phyloP scores from a whole-genome alignment of 306 rosid genomes.

The Cucumis hystrix region DNA sequence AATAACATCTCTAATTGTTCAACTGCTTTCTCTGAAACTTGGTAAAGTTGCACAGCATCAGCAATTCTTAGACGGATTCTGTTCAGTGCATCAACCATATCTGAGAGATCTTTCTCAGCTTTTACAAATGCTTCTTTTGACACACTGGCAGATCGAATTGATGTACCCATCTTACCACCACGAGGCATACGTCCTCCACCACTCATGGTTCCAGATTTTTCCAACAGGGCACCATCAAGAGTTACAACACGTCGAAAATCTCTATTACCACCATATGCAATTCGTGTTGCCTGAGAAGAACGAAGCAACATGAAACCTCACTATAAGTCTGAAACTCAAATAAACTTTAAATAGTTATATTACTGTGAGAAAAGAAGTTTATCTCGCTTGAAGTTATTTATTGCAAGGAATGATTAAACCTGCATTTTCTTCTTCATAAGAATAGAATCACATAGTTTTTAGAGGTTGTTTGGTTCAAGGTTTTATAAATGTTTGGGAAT shows the following conservation, averaged over 20 bases:
- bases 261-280: constrained; percentile 52
- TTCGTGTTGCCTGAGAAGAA: constrained; percentile 60
- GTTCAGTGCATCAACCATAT: constrained; percentile 34
- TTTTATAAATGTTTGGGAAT: no score
- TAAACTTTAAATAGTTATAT: not conserved
- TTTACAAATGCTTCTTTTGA: constrained; percentile 57
- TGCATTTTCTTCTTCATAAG: not conserved
- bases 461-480: no score
- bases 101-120: constrained; percentile 62
- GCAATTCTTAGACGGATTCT: constrained; percentile 45
- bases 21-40: constrained; percentile 52
- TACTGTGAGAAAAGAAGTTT: not conserved
- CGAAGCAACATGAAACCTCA: constrained; percentile 1
- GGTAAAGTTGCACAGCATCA: constrained; percentile 46
- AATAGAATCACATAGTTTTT: not conserved
- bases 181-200: constrained; percentile 90
- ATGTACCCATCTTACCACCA: constrained; percentile 94
- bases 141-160: constrained; percentile 68
- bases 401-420: not conserved
- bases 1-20: constrained; percentile 68
- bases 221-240: constrained; percentile 83
- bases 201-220: constrained; percentile 88
- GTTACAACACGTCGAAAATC: constrained; percentile 86
- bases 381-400: not conserved
- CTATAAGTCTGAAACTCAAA: not conserved